These are phyloP conservation scores for Poterioochromonas sp. DNA, from an alignment of 352 stramenopile genomes.

Conservation along the genomic window DNA sequence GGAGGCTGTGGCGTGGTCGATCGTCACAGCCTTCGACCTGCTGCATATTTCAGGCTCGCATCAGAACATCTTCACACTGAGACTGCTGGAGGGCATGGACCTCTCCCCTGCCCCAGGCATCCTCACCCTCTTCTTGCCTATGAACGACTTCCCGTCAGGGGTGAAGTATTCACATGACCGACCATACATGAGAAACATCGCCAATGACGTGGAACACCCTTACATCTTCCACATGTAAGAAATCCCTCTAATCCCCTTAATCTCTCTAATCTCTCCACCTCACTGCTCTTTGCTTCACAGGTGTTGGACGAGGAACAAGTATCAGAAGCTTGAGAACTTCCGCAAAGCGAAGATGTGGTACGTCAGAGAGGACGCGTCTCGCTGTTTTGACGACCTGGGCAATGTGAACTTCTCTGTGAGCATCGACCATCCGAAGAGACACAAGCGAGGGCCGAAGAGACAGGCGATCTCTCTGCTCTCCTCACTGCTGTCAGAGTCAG, in stretches of 20 bases:
- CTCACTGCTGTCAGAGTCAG: no score
- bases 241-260: background rate
- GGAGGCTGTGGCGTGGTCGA: constrained; percentile 8
- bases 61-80: constrained; percentile 51
- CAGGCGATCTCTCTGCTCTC: no score
- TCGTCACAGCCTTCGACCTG: constrained; percentile 49
- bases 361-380: background rate
- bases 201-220: constrained; percentile 37
- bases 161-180: constrained; percentile 49
- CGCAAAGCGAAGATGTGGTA: constrained; percentile 12
- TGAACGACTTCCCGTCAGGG: constrained; percentile 55
- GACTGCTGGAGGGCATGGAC: constrained; percentile 52
- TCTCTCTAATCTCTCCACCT: background rate
- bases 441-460: no score
- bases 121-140: constrained; percentile 53
- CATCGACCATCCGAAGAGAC: no score
- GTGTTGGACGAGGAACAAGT: constrained; percentile 6
- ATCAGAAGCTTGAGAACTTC: constrained; percentile 13
- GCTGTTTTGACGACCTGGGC: background rate
- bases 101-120: constrained; percentile 51
- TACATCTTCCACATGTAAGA: constrained; percentile 31
- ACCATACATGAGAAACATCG: constrained; percentile 49
- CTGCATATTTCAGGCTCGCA: constrained; percentile 51
- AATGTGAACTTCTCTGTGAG: no score
- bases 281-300: background rate